A percentile compares a stretch with the other conserved stretches of the same genome.
These are phyloP conservation scores for Linnemannia elongata DNA, from an alignment of 192 early-diverging fungal genomes.

Conservation along the genomic window DNA sequence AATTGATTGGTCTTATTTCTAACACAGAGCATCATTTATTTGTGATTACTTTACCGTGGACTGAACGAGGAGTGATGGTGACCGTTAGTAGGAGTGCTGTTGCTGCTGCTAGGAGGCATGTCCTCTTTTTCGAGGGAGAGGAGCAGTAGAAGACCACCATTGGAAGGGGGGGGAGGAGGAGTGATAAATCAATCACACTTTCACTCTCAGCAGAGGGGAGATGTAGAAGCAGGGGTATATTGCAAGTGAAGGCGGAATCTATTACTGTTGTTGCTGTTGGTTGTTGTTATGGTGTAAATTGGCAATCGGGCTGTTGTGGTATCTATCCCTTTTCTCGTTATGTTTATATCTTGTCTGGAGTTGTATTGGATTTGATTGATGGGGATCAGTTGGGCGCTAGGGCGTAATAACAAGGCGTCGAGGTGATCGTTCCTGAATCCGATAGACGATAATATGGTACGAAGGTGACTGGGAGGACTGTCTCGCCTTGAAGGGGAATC, in stretches of 20 bases:
- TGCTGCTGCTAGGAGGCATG: neutral
- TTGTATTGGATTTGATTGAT: neutral
- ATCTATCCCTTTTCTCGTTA: neutral
- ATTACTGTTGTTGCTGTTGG: too few relatives aligned
- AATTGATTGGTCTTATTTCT: constrained; percentile 1
- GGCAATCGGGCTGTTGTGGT: neutral
- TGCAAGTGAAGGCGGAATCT: neutral
- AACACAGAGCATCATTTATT: neutral
- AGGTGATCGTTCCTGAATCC: too few relatives aligned
- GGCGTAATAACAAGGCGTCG: neutral
- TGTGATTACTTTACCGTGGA: neutral
- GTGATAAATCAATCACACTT: too few relatives aligned
- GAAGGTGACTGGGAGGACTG: neutral
- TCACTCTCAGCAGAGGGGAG: too few relatives aligned
- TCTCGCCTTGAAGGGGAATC: too few relatives aligned
- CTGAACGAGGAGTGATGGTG: neutral
- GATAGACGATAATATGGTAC: too few relatives aligned
- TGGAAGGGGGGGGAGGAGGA: too few relatives aligned
- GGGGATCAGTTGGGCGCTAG: neutral
- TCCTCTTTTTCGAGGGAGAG: neutral
- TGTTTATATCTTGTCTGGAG: neutral
- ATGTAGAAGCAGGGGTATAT: neutral
- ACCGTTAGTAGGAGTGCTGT: neutral
- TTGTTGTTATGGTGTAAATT: neutral
- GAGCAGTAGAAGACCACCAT: neutral